A percentile compares a stretch with the other conserved stretches of the same genome.
phyloP scores from a whole-genome alignment of 2,329 filamentous ascomycete species.

The Alternaria atra region DNA sequence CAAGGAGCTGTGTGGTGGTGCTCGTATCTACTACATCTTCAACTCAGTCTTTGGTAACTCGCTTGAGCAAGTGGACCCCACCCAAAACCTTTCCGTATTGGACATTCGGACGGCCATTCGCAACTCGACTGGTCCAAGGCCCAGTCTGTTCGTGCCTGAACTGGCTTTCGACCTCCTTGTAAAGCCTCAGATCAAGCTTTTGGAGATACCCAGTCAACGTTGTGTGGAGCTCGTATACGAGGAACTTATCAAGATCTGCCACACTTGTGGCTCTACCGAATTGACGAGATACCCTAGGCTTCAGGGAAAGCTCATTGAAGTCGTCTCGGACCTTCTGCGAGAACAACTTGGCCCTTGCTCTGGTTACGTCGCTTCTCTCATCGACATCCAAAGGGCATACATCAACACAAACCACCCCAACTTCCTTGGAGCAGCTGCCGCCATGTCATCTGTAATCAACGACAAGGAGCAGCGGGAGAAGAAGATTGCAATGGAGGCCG shows the following conservation, averaged over 20 bases:
- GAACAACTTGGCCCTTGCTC: constrained; percentile 91
- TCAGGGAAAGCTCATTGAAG: constrained; percentile 96
- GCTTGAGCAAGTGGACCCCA: constrained; percentile 94
- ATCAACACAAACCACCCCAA: constrained; percentile 99
- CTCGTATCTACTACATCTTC: constrained; percentile 98
- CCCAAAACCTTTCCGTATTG: constrained; percentile 89
- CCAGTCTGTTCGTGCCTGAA: constrained; percentile 96
- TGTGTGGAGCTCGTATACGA: constrained; percentile 99
- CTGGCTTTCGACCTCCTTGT: constrained; percentile 97
- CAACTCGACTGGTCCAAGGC: constrained; percentile 94
- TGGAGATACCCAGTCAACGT: constrained; percentile 93
- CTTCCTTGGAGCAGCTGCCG: constrained; percentile 93
- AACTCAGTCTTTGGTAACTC: constrained; percentile 98
- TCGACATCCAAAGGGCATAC: constrained; percentile 96
- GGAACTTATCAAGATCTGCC: constrained; percentile 98
- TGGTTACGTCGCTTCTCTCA: constrained; percentile 92
- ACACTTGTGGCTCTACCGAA: constrained; percentile 96
- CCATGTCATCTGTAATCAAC: constrained; percentile 96
- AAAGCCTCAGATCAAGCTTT: constrained; percentile 96
- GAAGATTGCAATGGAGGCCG: constrained; percentile 80
- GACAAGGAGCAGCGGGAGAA: constrained; percentile 95
- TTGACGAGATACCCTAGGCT: constrained; percentile 89
- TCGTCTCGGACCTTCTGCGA: constrained; percentile 92
- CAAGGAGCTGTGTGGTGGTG: constrained; percentile 94
- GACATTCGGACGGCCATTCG: constrained; percentile 97